phyloP scores from a whole-genome alignment of 306 rosid species.

The Acacia acuminata region DNA sequence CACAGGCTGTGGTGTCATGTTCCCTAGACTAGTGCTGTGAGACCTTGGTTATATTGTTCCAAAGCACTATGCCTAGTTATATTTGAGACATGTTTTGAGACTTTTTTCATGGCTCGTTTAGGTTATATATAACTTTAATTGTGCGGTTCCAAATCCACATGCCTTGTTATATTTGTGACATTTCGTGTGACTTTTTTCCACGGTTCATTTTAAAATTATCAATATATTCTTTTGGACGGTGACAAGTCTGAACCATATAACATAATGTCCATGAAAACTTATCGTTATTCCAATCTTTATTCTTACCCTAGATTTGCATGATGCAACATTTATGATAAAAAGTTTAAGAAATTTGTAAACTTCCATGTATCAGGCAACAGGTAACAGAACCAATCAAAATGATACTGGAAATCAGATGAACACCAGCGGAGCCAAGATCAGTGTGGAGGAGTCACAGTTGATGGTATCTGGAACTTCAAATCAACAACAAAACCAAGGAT shows the following conservation, averaged over 20 bases:
- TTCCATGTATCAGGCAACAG: conserved; percentile 53
- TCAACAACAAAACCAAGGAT: conserved; percentile 42
- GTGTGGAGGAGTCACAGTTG: conserved; percentile 43
- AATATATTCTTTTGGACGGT: background rate
- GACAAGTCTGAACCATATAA: background rate
- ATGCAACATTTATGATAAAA: background rate
- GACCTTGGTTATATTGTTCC: background rate
- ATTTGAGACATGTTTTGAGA: background rate
- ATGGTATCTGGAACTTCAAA: conserved; percentile 54
- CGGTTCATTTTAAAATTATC: background rate
- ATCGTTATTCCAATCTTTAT: background rate
- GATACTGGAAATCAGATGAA: conserved; percentile 46
- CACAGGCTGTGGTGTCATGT: background rate
- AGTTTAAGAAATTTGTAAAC: background rate
- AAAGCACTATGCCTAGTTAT: background rate
- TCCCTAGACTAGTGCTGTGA: background rate
- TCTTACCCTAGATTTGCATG: background rate
- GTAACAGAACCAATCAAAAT: conserved; percentile 47
- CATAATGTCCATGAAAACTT: background rate
- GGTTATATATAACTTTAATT: background rate
- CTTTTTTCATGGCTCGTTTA: background rate
- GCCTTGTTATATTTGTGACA: background rate
- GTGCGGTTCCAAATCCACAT: background rate
- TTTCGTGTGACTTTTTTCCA: background rate
- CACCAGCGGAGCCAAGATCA: conserved; percentile 49